A percentile compares a stretch with the other conserved stretches of the same genome.
These are phyloP conservation scores for Fraxinus quadrangulata DNA, from an alignment of 257 asterid genomes.

Conservation along the genomic window DNA sequence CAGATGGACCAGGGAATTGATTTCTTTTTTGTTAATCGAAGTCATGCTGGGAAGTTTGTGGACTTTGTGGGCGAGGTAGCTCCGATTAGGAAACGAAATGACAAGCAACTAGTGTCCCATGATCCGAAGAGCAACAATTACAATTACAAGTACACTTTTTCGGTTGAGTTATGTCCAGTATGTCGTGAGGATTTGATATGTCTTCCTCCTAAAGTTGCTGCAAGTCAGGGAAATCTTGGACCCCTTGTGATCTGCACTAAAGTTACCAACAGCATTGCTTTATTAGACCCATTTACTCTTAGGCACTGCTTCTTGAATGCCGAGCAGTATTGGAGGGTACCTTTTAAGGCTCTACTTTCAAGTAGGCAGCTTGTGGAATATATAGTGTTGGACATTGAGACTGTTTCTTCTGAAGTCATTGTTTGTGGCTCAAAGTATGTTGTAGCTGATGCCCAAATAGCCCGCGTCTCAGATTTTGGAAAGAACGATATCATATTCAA, in stretches of 20 bases:
- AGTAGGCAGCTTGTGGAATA: slow-evolving; percentile 32
- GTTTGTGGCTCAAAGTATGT: too few relatives aligned
- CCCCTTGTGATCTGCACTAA: slow-evolving; percentile 26
- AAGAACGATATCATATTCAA: too few relatives aligned
- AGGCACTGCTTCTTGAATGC: slow-evolving; percentile 26
- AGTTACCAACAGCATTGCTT: slow-evolving; percentile 27
- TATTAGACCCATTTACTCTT: slow-evolving; percentile 25
- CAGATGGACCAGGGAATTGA: slow-evolving; percentile 32
- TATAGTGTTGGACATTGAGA: slow-evolving; percentile 11
- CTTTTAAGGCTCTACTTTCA: slow-evolving; percentile 29
- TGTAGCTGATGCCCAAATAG: too few relatives aligned
- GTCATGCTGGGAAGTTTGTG: slow-evolving; percentile 32
- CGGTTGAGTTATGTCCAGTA: slow-evolving; percentile 25
- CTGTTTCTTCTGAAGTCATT: too few relatives aligned
- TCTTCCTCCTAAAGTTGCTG: slow-evolving; percentile 29
- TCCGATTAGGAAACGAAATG: slow-evolving; percentile 19
- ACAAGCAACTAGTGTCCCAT: slow-evolving; percentile 31
- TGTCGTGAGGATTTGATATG: slow-evolving; percentile 34
- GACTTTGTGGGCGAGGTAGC: slow-evolving; percentile 19
- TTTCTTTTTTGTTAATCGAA: slow-evolving; percentile 26
- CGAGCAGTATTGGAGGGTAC: slow-evolving; percentile 28
- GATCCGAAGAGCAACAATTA: slow-evolving; percentile 25
- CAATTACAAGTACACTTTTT: slow-evolving; percentile 30
- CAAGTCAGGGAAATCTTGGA: slow-evolving; percentile 26
- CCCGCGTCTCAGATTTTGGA: too few relatives aligned